phyloP scores from a whole-genome alignment of 306 rosid genomes.

The Medicago ruthenica region DNA sequence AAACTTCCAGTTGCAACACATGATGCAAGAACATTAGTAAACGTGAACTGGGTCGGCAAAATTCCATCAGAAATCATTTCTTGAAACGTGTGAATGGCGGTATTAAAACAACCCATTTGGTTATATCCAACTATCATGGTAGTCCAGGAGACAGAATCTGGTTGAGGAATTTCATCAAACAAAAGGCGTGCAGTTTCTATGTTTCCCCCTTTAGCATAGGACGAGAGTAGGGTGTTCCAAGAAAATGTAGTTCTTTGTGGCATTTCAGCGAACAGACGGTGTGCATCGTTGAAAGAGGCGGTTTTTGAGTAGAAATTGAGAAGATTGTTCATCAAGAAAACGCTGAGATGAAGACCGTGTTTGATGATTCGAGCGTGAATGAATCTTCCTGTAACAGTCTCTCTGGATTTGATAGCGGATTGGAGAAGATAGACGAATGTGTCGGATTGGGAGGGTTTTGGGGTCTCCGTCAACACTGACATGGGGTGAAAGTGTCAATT shows the following conservation, averaged over 20 bases:
- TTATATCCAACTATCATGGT: conserved; percentile 74
- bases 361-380: conserved; percentile 74
- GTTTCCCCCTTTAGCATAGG: conserved; percentile 68
- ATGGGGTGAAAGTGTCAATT: neutral
- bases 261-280: conserved; percentile 74
- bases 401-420: conserved; percentile 56
- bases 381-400: conserved; percentile 59
- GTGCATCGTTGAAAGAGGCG: conserved; percentile 57
- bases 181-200: conserved; percentile 55
- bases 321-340: conserved; percentile 73
- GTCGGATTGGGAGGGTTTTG: conserved; percentile 47
- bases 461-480: conserved; percentile 50
- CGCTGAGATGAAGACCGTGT: conserved; percentile 64
- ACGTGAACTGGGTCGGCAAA: conserved; percentile 64
- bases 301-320: conserved; percentile 62
- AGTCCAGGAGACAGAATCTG: conserved; percentile 91
- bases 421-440: conserved; percentile 62
- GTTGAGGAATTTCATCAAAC: conserved; percentile 71
- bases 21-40: conserved; percentile 73
- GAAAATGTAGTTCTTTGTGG: conserved; percentile 57
- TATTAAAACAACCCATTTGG: conserved; percentile 59
- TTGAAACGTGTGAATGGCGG: conserved; percentile 59
- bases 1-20: conserved; percentile 66
- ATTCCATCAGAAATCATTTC: conserved; percentile 61
- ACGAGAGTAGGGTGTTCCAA: conserved; percentile 83